Evolutionary conservation across 2,329 filamentous ascomycete species (phyloP), one percentile per base, ranked within the genome.

Genomic region (Stachybotrys chartarum): DNA sequence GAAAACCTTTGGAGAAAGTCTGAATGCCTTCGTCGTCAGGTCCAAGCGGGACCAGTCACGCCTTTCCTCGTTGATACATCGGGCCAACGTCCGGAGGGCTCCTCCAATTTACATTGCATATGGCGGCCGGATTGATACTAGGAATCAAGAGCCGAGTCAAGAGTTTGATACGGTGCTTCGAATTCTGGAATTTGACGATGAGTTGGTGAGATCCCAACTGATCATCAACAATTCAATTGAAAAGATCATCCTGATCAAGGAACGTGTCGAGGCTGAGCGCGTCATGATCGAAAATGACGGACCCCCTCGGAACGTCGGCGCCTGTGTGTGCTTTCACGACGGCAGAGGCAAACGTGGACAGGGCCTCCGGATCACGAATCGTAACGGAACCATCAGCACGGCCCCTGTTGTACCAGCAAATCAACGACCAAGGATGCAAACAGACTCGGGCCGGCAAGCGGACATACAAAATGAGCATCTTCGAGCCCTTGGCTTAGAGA

Each of bases 221-320:
- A 87, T 99, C 64, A 94, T 97, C 67, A 87, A 86, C 58, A 81
- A 91, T 62, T 73, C 75, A 7, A 90, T 97, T 53, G 94, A 99
- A 58, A 92, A 97, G 68, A 84, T 87, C 7, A 82, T 96, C 6
- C 77, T 99, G 1, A 84, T 97, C 54, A 77, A 85, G 55, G 77
- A 86, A 32, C 78, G 88, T 31, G 70, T 78, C 1, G 81, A 90
- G 55, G 94, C 87, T 1, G 78, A 86, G 48, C 73, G 78, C 5
- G 80, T 89, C 50, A 89, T 96, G 80, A 83, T 87, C 57, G 77
- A 79, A 54, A 78, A 76, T 24, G 73, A 73, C 46, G 75, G 75
- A 5, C 70, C 72, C n/a, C 84, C 86, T 1, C 78, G 72, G 14
- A 93, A 96, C 59, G 89, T 93, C 11, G 81, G 77, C 54, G 81